phyloP scores from a whole-genome alignment of 1,284 basidiomycete species.

The Farysia itapuensis region DNA sequence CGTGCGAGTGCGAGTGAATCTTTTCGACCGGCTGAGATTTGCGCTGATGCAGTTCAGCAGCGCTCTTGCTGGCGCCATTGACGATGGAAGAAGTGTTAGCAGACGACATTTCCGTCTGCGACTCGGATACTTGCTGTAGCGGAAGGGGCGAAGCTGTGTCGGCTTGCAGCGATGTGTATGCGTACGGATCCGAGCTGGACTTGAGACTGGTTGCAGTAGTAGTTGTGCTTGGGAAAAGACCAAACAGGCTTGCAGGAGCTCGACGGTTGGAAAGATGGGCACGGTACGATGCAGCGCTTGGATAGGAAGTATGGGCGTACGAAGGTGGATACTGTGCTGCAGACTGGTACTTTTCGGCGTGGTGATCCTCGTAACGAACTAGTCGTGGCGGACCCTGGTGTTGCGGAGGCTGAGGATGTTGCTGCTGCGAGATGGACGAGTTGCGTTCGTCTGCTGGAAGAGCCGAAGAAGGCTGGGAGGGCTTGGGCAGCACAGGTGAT shows the following conservation, averaged over 20 bases:
- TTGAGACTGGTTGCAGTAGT: constrained; percentile 22
- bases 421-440: neutral
- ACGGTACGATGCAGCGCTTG: constrained; percentile 17
- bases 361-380: constrained; percentile 23
- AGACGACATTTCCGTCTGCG: constrained; percentile 1
- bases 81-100: constrained; percentile 13
- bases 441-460: constrained; percentile 16
- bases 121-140: neutral
- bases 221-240: constrained; percentile 23
- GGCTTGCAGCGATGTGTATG: constrained; percentile 8
- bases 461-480: constrained; percentile 19
- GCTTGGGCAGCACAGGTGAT: constrained; percentile 37
- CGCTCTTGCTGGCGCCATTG: constrained; percentile 11
- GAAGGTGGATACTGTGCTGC: constrained; percentile 20
- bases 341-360: neutral
- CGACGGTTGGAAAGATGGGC: constrained; percentile 26
- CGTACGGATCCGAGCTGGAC: constrained; percentile 10
- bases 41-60: constrained; percentile 12
- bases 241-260: constrained; percentile 35
- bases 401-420: constrained; percentile 14
- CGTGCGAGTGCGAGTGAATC: constrained; percentile 1
- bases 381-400: constrained; percentile 35
- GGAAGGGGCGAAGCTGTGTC: neutral
- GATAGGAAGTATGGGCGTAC: constrained; percentile 32
- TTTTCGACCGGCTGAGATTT: neutral